Base-by-base conservation (phyloP, 352 stramenopile species). In the Pythium aristosporum region DNA sequence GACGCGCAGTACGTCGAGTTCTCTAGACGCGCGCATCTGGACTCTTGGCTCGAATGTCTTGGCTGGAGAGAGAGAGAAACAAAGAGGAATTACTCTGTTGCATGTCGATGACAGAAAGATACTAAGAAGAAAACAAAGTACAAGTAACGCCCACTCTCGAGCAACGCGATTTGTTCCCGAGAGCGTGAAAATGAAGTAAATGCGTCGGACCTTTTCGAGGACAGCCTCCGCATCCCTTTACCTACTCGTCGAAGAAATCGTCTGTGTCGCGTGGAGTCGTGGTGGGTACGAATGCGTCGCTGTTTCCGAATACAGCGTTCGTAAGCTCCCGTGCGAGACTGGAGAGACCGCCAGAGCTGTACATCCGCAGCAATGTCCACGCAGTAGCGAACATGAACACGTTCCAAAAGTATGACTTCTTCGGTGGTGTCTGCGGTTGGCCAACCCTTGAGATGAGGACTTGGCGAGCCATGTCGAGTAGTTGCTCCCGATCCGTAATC, bases 401-500 rank as follows among this genome's bases (percentile, higher is more conserved):
- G 3, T 77, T 79, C 53, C 72, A 72, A 30, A 87, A 72, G 66
- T 86, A 88, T 12, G 75, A 85, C 16, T 70, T 79, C 32, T 68
- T 72, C 25, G 64, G 41, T 16, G 51, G 67, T 5, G 66, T 65
- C 34, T 72, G 71, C 2, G 49, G 25, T 0, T 47, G 51, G 10
- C 28, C 46, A 10, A 95, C 55, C 54, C 92, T 93, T 18, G 78
- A 62, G 21, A 72, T 53, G 18, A 93, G 55, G 20, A 95, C 78
- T 65, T 91, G 77, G 10, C 78, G 78, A 42, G 82, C 84, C 6
- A 78, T 92, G 43, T 89, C 82, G n/a, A 90, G 63, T 41, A 93
- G 82, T 53, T 92, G 69, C 4, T 92, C 80, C 8, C 75, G 75
- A 54, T 91, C 84, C 6, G 73, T 76, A 61, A 93, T 91, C 54